These are phyloP conservation scores for Zygnema cylindricum DNA, from an alignment of 139 green algal species.

Conservation along the genomic window DNA sequence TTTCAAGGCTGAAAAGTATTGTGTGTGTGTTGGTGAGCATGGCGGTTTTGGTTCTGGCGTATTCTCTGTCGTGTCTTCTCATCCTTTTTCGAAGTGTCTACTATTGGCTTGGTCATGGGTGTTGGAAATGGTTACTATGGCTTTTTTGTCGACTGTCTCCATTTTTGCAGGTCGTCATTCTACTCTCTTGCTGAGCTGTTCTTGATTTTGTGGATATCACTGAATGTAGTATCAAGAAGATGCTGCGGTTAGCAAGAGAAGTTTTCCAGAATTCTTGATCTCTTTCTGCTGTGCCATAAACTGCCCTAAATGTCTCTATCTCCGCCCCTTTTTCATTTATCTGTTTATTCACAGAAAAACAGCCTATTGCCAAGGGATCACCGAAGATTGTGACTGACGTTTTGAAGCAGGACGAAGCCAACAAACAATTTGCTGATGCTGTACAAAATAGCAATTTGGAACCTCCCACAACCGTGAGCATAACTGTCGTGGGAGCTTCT, in stretches of 20 bases:
- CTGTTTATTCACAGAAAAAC: background rate
- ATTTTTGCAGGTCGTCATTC: background rate
- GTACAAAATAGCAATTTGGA: background rate
- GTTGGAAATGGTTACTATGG: background rate
- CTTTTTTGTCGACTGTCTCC: background rate
- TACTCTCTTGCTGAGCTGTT: too few relatives aligned
- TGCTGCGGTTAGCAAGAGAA: too few relatives aligned
- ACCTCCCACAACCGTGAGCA: slow-evolving; percentile 65
- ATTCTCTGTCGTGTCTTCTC: background rate
- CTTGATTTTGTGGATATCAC: too few relatives aligned
- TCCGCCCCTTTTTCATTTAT: too few relatives aligned
- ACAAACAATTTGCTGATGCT: background rate
- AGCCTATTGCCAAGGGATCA: background rate
- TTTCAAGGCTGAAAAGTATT: too few relatives aligned
- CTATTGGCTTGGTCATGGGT: background rate
- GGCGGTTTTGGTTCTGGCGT: background rate
- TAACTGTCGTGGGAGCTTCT: slow-evolving; percentile 93
- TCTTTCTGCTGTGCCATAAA: too few relatives aligned
- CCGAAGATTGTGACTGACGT: background rate
- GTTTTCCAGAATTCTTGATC: too few relatives aligned
- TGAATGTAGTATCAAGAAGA: too few relatives aligned
- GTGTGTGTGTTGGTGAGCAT: too few relatives aligned
- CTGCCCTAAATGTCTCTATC: too few relatives aligned
- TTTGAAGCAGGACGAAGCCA: background rate
- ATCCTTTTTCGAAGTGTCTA: background rate